Evolutionary conservation across 805 yeast genomes (phyloP).

Genomic region (Sugiyamaella qingdaonensis): DNA sequence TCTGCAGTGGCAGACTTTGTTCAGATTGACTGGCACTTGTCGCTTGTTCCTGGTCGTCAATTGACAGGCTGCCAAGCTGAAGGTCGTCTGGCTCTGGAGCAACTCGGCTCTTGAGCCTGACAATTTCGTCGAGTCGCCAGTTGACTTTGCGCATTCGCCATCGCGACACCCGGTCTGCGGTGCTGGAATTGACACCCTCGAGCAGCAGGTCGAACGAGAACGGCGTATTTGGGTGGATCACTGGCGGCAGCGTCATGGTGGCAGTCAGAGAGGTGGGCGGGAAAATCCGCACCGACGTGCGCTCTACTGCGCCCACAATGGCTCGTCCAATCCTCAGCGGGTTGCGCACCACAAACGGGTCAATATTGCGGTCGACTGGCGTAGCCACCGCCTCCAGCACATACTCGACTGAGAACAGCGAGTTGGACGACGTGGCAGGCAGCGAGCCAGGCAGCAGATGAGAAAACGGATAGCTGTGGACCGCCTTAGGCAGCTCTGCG

Average conservation of each 20-base stretch:
- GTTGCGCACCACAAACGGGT: conserved; percentile 42
- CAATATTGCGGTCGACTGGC: conserved; percentile 24
- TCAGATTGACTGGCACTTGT: too few relatives aligned
- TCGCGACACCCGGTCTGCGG: conserved; percentile 36
- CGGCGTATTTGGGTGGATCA: conserved; percentile 79
- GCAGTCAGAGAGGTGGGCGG: conserved; percentile 94
- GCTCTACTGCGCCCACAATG: conserved; percentile 73
- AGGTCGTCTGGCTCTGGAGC: conserved; percentile 9
- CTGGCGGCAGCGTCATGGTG: conserved; percentile 81
- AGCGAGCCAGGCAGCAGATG: conserved; percentile 82
- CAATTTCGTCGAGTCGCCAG: conserved; percentile 85
- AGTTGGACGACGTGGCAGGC: conserved; percentile 62
- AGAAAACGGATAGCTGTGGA: conserved; percentile 88
- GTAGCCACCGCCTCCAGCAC: conserved; percentile 57
- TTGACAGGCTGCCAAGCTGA: conserved; percentile 39
- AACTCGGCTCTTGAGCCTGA: conserved; percentile 41
- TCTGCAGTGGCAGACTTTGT: too few relatives aligned
- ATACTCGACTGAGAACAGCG: conserved; percentile 70
- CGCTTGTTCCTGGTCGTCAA: conserved; percentile 27
- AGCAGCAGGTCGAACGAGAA: conserved; percentile 79
- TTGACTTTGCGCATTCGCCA: conserved; percentile 90
- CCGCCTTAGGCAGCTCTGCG: conserved; percentile 57
- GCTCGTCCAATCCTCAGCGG: conserved; percentile 76
- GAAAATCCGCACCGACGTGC: conserved; percentile 82
- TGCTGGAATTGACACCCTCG: conserved; percentile 42